Percentiles rank a stretch among this genome's conserved stretches.
These are phyloP conservation scores for Paramecium primaurelia DNA, from an alignment of 73 alveolate genomes.

Conservation along the genomic window DNA sequence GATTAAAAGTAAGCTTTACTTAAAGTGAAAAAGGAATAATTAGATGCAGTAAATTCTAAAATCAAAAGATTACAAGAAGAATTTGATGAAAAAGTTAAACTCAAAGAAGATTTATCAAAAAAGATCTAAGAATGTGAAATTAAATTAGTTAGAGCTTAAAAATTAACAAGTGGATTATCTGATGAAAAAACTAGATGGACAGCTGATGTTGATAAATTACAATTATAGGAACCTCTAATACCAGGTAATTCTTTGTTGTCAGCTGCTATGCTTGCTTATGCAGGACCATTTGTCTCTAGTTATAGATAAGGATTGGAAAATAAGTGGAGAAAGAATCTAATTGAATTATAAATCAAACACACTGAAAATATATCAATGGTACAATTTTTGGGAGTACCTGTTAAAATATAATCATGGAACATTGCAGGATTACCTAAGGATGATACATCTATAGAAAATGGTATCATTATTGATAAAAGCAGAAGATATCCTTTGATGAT, in stretches of 20 bases:
- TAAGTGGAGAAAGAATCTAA: conserved; percentile 84
- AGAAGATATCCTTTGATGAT: conserved; percentile 99
- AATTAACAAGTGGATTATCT: conserved; percentile 93
- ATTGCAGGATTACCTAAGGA: conserved; percentile 97
- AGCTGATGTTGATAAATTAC: conserved; percentile 81
- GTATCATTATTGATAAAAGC: conserved; percentile 90
- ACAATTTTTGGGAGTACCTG: conserved; percentile 96
- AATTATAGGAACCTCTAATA: conserved; percentile 78
- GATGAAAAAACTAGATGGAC: conserved; percentile 99
- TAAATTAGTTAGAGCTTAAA: conserved; percentile 97
- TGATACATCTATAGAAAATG: conserved; percentile 95
- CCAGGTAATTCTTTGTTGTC: conserved; percentile 95
- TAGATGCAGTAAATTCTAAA: conserved; percentile 75
- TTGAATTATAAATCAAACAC: conserved; percentile 78
- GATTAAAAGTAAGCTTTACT: conserved; percentile 69
- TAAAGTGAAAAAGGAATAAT: conserved; percentile 61
- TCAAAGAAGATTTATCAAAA: conserved; percentile 52
- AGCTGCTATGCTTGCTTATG: conserved; percentile 97
- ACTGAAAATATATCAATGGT: conserved; percentile 94
- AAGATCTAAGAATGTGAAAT: conserved; percentile 72
- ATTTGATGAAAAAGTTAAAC: conserved; percentile 29
- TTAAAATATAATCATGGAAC: conserved; percentile 96
- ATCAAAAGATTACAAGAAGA: not conserved
- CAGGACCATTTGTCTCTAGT: conserved; percentile 96
- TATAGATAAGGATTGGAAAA: conserved; percentile 89